These are phyloP conservation scores for Malassezia slooffiae DNA, from an alignment of 1,284 basidiomycete genomes.

Conservation along the genomic window DNA sequence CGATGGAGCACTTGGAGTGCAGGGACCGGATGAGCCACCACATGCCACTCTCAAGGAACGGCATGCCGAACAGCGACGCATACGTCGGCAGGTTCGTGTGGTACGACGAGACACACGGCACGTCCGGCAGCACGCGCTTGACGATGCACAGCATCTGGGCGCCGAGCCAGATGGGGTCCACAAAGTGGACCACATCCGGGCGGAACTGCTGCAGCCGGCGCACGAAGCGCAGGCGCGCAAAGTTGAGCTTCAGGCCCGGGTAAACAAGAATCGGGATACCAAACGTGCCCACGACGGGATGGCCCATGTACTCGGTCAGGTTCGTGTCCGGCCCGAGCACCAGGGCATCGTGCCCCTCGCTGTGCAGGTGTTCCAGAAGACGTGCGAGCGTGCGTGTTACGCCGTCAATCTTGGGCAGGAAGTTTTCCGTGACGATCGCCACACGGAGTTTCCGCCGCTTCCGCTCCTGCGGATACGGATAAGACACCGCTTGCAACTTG, in stretches of 20 bases:
- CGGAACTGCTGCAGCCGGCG: slow-evolving; percentile 49
- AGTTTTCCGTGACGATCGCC: slow-evolving; percentile 52
- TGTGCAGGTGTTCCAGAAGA: slow-evolving; percentile 53
- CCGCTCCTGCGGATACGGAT: slow-evolving; percentile 18
- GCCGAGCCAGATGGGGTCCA: slow-evolving; percentile 55
- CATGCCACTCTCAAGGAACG: slow-evolving; percentile 51
- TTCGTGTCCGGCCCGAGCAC: slow-evolving; percentile 53
- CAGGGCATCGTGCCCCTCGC: slow-evolving; percentile 53
- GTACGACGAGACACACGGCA: slow-evolving; percentile 52
- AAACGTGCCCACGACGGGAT: slow-evolving; percentile 53
- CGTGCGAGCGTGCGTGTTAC: slow-evolving; percentile 54
- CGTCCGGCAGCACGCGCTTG: slow-evolving; percentile 46
- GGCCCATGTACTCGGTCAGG: slow-evolving; percentile 52
- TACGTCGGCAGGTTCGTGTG: slow-evolving; percentile 55
- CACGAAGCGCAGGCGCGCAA: slow-evolving; percentile 53
- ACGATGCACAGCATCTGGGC: slow-evolving; percentile 46
- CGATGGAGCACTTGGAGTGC: slow-evolving; percentile 47
- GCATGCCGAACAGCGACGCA: slow-evolving; percentile 52
- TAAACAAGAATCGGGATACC: slow-evolving; percentile 54
- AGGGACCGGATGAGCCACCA: slow-evolving; percentile 43
- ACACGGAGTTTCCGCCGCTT: slow-evolving; percentile 44
- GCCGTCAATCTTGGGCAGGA: slow-evolving; percentile 54
- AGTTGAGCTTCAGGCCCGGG: slow-evolving; percentile 55
- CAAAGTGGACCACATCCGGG: slow-evolving; percentile 51
- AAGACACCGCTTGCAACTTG: slow-evolving; percentile 12